Conservation (phyloP, 2,329 filamentous ascomycete species). For the Beauveria australis region DNA sequence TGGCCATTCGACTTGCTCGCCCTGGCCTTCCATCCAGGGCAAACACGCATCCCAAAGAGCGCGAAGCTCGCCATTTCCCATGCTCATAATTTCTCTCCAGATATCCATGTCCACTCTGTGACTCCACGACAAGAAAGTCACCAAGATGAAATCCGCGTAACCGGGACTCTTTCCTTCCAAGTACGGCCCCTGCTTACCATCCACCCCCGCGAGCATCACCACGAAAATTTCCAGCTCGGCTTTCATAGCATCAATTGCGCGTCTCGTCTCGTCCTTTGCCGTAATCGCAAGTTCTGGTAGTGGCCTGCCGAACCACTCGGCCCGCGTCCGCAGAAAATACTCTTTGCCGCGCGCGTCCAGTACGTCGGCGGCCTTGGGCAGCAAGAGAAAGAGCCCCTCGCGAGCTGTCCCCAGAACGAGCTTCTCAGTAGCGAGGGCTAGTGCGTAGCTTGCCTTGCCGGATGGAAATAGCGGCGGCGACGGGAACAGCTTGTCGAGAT, state of each 20-base stretch:
- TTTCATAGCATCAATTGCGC: neutral
- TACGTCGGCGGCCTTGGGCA: neutral
- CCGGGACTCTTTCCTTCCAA: neutral
- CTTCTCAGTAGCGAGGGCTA: neutral
- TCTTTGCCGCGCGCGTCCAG: neutral
- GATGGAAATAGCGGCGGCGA: neutral
- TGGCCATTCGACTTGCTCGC: neutral
- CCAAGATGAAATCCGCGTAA: neutral
- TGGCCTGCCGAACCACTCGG: neutral
- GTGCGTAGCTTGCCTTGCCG: neutral
- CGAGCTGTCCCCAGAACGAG: neutral
- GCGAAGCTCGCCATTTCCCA: neutral
- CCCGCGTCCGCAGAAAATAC: neutral
- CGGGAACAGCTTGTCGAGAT: neutral
- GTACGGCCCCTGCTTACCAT: neutral
- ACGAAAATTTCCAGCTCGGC: neutral
- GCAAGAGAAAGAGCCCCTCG: neutral
- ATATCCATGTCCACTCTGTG: neutral
- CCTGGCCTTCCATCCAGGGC: neutral
- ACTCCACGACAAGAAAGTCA: neutral
- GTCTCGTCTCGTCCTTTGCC: neutral
- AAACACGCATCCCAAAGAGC: neutral
- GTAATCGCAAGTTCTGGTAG: neutral
- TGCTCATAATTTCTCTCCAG: neutral
- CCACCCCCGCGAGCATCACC: neutral